These are phyloP conservation scores for Entamoeba invadens DNA, from an alignment of 208 protist genomes.

Conservation along the genomic window DNA sequence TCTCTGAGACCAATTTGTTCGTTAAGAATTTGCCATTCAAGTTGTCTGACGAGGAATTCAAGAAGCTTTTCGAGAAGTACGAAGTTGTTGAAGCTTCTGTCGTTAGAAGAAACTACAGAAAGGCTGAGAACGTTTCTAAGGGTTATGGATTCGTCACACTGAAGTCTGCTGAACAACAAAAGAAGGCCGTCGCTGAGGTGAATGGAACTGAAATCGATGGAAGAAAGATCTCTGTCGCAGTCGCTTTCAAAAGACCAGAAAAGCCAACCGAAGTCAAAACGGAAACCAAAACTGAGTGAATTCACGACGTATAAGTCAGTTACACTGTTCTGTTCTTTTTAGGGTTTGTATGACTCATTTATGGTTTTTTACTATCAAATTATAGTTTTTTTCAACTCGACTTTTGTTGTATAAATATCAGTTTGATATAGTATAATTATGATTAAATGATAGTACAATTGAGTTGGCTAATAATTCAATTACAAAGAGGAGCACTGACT, in stretches of 20 bases:
- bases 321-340: too few species aligned
- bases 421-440: too few species aligned
- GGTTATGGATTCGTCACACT: not conserved
- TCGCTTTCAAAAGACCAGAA: not conserved
- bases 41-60: not conserved
- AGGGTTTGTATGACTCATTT: too few species aligned
- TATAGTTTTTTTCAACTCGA: too few species aligned
- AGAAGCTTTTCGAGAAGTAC: not conserved
- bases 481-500: too few species aligned
- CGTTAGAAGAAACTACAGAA: not conserved
- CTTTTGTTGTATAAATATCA: too few species aligned
- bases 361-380: too few species aligned
- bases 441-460: too few species aligned
- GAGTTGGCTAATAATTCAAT: too few species aligned
- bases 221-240: not conserved
- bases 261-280: too few species aligned
- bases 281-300: too few species aligned
- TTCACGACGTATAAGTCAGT: too few species aligned
- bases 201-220: not conserved
- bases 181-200: not conserved
- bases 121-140: not conserved
- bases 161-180: not conserved
- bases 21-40: not conserved
- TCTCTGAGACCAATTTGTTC: not conserved
- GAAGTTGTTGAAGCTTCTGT: not conserved